Base-by-base conservation (phyloP, 345 rosid species). In the Psidium guajava region DNA sequence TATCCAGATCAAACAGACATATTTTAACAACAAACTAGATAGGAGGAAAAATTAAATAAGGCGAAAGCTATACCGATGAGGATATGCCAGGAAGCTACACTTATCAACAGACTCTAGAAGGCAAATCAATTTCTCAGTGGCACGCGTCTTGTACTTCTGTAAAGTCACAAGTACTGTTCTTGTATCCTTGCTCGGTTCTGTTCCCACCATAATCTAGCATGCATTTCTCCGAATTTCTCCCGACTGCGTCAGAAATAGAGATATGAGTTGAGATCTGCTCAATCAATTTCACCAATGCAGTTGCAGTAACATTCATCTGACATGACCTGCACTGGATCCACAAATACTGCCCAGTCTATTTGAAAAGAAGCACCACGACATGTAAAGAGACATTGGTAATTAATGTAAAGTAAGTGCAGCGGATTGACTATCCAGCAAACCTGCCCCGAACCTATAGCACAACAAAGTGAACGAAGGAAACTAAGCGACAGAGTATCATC, bases 181-280 rank as follows among this genome's bases (percentile, higher is more conserved):
- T 95, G 97, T 90, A 97, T 95, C 92, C 99, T 93, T 16, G 92
- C 95, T 87, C 97, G 93, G 89, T 97, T 97, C 89, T 95, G 93
- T 57, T 96, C 98, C 99, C 99, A 97, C 99, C 99, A 97, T 85
- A 93, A 52, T 90, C 96, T 94, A 18, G 99, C 98, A 73, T 93
- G 92, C 90, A 89, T 93, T 85, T 97, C 99, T 42, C 96, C 98
- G 74, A 97, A 97, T 86, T 20, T 92, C 54, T 97, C 98, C 75
- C 99, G 99, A 92, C 99, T 97, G 94, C 94, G 90, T 82, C 85
- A 82, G 84, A 82, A 52, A 86, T 1, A 61, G 10, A 59, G 51
- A 58, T 11, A 74, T 61, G 82, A 69, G 54, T 82, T 32, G 14
- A 82, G 58, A 20, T 54, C 84, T 25, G 5, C 15, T 56, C 58